Evolutionary conservation across 2,329 filamentous ascomycete genomes (phyloP), one percentile per base, ranked within the genome.

Genomic region (Penicillium sumatraense): DNA sequence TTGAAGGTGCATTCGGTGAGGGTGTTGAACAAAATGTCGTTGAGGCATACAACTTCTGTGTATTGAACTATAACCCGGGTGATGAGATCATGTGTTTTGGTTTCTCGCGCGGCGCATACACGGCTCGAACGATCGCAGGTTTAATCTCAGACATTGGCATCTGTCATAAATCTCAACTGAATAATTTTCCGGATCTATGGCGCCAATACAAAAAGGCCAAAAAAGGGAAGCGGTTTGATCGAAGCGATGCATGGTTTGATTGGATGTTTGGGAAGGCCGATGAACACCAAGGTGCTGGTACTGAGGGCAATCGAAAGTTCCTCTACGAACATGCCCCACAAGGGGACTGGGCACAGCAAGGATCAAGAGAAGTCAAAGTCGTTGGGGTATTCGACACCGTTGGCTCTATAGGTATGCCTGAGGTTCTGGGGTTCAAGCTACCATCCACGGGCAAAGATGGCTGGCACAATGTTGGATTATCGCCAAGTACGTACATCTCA

Each of bases 361-460:
- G 54, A 5, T 58, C 59, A 9, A 46, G 57, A 14, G 44, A 55
- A 11, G 54, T 61, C 14, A 56, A 72, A 46, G 68, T 68, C 1
- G 67, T 72, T 14, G 70, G 68, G 1, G 68, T 70, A 9, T 72
- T 65, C 49, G 69, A 72, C 44, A 72, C 68, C 0, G 70, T 71
- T 2, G 67, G 67, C 4, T 62, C 63, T 20, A 58, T 72, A 53
- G 70, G 70, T 5, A 60, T 72, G 46, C 69, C 69, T 3, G 23
- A 67, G 60, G 49, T 63, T 18, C 13, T 63, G 5, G 60, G 58
- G 5, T 53, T 62, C 31, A 60, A 58, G 21, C 27, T 61, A 11
- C 54, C 59, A 38, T 66, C 24, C 54, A 42, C 38, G 20, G 38
- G 38, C 2, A 42, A 42, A 14, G 38, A 42, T 24, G 38, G 47